These are phyloP conservation scores for Neoascochyta sp. DNA, from an alignment of 2,329 filamentous ascomycete genomes.

Conservation along the genomic window DNA sequence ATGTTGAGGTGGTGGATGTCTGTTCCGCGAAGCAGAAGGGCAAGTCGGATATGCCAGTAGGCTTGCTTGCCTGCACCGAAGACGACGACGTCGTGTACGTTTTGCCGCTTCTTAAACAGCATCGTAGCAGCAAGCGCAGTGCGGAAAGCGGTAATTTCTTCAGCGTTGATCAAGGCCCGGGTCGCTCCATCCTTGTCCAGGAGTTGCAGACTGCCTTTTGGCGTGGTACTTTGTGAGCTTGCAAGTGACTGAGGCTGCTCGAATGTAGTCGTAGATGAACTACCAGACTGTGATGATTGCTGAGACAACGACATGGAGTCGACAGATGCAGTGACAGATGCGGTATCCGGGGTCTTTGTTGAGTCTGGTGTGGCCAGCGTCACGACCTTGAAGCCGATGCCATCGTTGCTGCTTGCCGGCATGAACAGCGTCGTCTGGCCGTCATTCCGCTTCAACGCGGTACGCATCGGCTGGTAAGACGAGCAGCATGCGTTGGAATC, in stretches of 20 bases:
- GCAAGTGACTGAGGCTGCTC: constrained; percentile 17
- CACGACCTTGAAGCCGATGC: constrained; percentile 63
- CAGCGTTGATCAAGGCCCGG: constrained; percentile 62
- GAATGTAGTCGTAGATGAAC: constrained; percentile 19
- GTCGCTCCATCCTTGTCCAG: constrained; percentile 57
- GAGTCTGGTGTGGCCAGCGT: constrained; percentile 46
- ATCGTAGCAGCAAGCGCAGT: constrained; percentile 63
- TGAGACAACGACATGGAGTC: constrained; percentile 28
- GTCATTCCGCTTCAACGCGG: constrained; percentile 57
- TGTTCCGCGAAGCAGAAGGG: constrained; percentile 64
- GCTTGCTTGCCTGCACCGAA: constrained; percentile 85
- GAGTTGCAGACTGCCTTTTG: constrained; percentile 57
- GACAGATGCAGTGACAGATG: constrained; percentile 34
- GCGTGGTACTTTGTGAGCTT: constrained; percentile 41
- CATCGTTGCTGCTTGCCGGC: constrained; percentile 59
- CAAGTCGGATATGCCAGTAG: constrained; percentile 88
- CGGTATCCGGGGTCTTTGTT: constrained; percentile 20
- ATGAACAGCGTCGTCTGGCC: constrained; percentile 64
- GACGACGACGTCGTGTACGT: constrained; percentile 71
- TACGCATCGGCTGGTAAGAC: constrained; percentile 60
- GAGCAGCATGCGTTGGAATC: constrained; percentile 54
- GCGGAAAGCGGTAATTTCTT: constrained; percentile 66
- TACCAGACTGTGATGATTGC: constrained; percentile 16
- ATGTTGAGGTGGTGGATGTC: constrained; percentile 79
- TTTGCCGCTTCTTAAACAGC: constrained; percentile 60